These are phyloP conservation scores for Acanthamoeba lenticulata DNA, from an alignment of 208 protist species.

Conservation along the genomic window DNA sequence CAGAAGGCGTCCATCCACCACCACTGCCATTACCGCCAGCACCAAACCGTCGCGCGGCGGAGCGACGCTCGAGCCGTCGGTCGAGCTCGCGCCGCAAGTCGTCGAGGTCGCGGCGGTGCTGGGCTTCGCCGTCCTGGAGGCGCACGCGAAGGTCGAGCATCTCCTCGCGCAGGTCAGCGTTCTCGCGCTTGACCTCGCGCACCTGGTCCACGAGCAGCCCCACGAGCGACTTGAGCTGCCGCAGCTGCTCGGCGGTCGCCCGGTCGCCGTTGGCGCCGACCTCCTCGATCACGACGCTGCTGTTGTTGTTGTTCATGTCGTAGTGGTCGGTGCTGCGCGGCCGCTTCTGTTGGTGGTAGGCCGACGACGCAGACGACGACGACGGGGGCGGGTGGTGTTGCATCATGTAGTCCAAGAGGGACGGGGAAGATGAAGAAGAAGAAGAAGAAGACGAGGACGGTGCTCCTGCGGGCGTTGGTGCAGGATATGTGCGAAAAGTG, in stretches of 20 bases:
- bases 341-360: too few relatives aligned
- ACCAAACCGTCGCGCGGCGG: neutral
- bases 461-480: too few relatives aligned
- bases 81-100: neutral
- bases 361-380: too few relatives aligned
- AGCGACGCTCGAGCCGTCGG: neutral
- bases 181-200: neutral
- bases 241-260: neutral
- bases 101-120: neutral
- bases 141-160: neutral
- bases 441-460: neutral
- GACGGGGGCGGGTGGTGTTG: too few relatives aligned
- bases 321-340: too few relatives aligned
- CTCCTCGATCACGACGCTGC: too few relatives aligned
- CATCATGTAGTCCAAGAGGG: too few relatives aligned
- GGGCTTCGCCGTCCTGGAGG: neutral
- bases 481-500: neutral
- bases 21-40: too few relatives aligned
- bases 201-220: neutral
- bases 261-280: too few relatives aligned
- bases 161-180: slow-evolving; percentile 23
- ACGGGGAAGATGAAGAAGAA: too few relatives aligned
- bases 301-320: too few relatives aligned
- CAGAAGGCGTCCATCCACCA: too few relatives aligned
- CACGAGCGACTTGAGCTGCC: neutral